These are phyloP conservation scores for Gossypium trilobum DNA, from an alignment of 441 rosid genomes.

Conservation along the genomic window DNA sequence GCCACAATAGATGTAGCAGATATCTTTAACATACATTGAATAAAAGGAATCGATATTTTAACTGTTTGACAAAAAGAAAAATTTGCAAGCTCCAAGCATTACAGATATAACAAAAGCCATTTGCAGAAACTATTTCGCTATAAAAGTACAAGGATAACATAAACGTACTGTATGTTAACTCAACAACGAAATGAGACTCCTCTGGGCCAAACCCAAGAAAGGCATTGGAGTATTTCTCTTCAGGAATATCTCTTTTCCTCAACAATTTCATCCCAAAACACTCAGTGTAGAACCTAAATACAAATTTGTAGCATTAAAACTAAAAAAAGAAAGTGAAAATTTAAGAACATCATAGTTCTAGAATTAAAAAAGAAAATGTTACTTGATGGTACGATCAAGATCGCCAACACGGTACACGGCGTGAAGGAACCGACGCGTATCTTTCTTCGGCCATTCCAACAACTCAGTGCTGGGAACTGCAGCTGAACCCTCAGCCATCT, in stretches of 20 bases:
- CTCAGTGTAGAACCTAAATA: conserved; percentile 78
- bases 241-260: conserved; percentile 88
- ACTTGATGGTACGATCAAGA: conserved; percentile 84
- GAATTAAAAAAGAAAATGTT: not conserved
- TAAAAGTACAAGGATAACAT: not conserved
- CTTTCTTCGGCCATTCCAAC: conserved; percentile 83
- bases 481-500: conserved; percentile 47
- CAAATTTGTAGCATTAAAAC: not conserved
- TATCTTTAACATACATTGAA: not conserved
- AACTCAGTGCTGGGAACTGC: conserved; percentile 43
- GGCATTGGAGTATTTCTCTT: conserved; percentile 88
- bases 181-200: conserved; percentile 61
- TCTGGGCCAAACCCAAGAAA: conserved; percentile 91
- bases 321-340: not conserved
- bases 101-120: not conserved
- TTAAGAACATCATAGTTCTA: not conserved
- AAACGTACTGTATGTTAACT: conserved; percentile 73
- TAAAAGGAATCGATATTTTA: not conserved
- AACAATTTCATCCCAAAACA: conserved; percentile 86
- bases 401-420: conserved; percentile 90
- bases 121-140: not conserved
- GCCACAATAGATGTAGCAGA: not conserved
- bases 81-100: not conserved
- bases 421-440: conserved; percentile 74
- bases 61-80: not conserved